Conservation (phyloP, 768 basidiomycete species). For the Astraeus odoratus region DNA sequence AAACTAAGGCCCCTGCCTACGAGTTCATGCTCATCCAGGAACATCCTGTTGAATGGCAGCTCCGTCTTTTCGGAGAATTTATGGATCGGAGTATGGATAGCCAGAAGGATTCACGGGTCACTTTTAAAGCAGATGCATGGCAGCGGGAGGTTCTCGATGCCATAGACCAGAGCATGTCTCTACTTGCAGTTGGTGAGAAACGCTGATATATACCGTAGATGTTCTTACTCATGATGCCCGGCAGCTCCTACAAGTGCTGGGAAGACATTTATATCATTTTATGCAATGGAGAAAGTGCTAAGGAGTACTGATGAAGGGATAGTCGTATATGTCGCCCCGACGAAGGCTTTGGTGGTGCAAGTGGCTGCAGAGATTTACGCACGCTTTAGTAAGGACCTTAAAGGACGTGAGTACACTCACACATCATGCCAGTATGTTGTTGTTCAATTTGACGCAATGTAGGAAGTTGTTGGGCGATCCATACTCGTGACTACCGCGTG, state of each 20-base stretch:
- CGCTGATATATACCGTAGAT: slow-evolving; percentile 5
- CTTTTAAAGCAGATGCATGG: slow-evolving; percentile 67
- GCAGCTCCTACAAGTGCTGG: slow-evolving; percentile 66
- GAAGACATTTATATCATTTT: slow-evolving; percentile 73
- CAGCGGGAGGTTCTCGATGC: slow-evolving; percentile 59
- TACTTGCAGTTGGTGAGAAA: slow-evolving; percentile 57
- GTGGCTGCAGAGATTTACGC: slow-evolving; percentile 71
- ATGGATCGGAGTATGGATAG: slow-evolving; percentile 73
- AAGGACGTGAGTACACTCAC: slow-evolving; percentile 32
- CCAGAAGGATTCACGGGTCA: slow-evolving; percentile 46
- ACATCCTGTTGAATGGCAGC: slow-evolving; percentile 56
- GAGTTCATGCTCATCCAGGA: slow-evolving; percentile 52
- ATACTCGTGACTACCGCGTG: slow-evolving; percentile 57
- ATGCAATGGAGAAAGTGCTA: slow-evolving; percentile 68
- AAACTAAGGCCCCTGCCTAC: slow-evolving; percentile 32
- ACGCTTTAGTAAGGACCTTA: slow-evolving; percentile 51
- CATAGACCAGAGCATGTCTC: slow-evolving; percentile 50
- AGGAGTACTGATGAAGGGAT: slow-evolving; percentile 58
- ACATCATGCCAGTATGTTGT: background rate
- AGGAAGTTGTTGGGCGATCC: slow-evolving; percentile 61
- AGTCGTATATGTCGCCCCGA: slow-evolving; percentile 68
- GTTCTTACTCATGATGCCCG: background rate
- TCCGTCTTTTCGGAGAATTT: slow-evolving; percentile 61
- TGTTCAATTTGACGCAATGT: slow-evolving; percentile 1
- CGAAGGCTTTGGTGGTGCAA: slow-evolving; percentile 67